These are phyloP conservation scores for Tetragonia tetragonoides DNA, from an alignment of 148 eudicot species.

Conservation along the genomic window DNA sequence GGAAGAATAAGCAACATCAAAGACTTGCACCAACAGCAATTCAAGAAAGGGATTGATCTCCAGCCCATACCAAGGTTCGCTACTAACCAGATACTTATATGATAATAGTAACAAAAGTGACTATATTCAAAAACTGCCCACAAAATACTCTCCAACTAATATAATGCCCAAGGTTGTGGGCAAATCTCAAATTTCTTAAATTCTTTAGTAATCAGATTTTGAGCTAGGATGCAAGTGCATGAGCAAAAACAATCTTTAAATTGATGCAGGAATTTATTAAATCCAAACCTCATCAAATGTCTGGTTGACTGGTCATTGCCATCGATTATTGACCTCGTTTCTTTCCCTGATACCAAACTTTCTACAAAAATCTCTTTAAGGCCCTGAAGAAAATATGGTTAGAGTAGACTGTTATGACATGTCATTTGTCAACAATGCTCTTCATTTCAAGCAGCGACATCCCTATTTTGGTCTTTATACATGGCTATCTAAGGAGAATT, in stretches of 20 bases:
- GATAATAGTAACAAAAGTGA: background rate
- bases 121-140: background rate
- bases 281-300: constrained; percentile 35
- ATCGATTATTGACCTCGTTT: constrained; percentile 28
- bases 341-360: too few relatives aligned
- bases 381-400: constrained; percentile 32
- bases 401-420: background rate
- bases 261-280: background rate
- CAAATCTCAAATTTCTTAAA: background rate
- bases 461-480: background rate
- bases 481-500: too few relatives aligned
- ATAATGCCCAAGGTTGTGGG: background rate
- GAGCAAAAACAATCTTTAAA: background rate
- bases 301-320: constrained; percentile 29
- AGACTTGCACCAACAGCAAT: background rate
- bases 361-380: constrained; percentile 36
- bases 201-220: background rate
- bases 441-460: background rate
- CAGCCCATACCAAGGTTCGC: background rate
- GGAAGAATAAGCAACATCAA: background rate
- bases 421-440: background rate
- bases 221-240: background rate
- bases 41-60: too few relatives aligned
- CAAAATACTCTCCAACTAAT: background rate
- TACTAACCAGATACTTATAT: background rate